Evolutionary conservation across 768 basidiomycete species (phyloP), one percentile per base, ranked within the genome.

Genomic region (Megacollybia marginata): DNA sequence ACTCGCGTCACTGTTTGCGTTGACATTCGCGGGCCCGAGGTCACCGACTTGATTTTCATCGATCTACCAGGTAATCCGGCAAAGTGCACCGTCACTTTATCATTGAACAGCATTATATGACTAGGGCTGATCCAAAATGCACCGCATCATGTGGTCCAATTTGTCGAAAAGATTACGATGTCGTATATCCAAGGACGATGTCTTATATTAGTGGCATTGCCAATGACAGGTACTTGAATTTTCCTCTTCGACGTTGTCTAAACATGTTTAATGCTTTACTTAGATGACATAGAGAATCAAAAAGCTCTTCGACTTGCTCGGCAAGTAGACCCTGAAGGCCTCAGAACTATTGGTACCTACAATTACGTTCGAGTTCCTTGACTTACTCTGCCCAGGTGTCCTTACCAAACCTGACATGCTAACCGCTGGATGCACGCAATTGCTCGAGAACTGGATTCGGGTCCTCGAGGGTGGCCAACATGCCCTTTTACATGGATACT

Each of bases 211-310:
- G 69, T 80, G 1, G 71, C 77, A 2, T 57, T 79, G 7, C 74
- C 78, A 0, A 78, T 79, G 76, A 73, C 71, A 52, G 77, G 76
- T 76, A 44, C 28, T 62, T 57, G n/a, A 42, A 28, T 40, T 40
- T 4, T 13, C 28, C 33, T 15, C 28, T 15, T 32, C 23, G 38
- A 20, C n/a, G 38, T 13, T 44, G 12, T 33, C 19, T 7, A 40
- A 15, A 40, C 13, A 9, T 13, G 5, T 35, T 33, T 47, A 34
- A 8, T 11, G 9, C 38, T 8, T 16, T n/a, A 1, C 36, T 10
- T 46, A 81, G 80, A 78, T 46, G 81, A 83, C 49, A 73, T 79
- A 46, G 73, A 81, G 54, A 82, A 80, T 54, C 79, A 80, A 56
- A 74, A 72, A 47, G 80, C 81, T 0, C 65, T 72, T 12, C 62